Evolutionary conservation across 2,329 filamentous ascomycete genomes (phyloP).

Genomic region (Chalaropsis ovoidea): DNA sequence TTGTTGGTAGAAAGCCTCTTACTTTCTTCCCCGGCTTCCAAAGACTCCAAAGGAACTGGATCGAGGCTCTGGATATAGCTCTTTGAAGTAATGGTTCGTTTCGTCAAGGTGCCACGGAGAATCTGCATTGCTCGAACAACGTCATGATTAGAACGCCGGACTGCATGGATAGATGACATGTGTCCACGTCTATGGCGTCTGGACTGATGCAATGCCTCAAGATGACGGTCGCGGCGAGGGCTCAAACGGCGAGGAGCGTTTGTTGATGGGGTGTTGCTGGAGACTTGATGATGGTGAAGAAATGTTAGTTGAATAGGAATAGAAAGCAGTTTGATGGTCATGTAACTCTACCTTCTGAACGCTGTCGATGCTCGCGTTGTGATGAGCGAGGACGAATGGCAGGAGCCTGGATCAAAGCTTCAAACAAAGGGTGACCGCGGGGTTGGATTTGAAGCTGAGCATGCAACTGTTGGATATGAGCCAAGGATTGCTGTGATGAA

Average conservation of each 20-base stretch:
- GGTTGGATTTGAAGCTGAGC: not conserved
- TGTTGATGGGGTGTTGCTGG: not conserved
- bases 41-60: conserved; percentile 37
- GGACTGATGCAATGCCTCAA: not conserved
- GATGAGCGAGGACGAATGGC: not conserved
- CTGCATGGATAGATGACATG: not conserved
- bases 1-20: not conserved
- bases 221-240: conserved; percentile 23
- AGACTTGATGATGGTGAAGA: not conserved
- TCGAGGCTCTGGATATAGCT: conserved; percentile 40
- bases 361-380: conserved; percentile 1
- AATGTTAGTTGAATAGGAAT: not conserved
- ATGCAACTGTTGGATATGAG: not conserved
- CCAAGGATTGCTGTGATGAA: not conserved
- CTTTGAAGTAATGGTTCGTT: conserved; percentile 41
- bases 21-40: conserved; percentile 33
- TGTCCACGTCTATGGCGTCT: conserved; percentile 15
- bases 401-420: not conserved
- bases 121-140: conserved; percentile 32
- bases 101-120: conserved; percentile 37
- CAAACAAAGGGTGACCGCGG: not conserved
- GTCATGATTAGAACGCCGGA: conserved; percentile 14
- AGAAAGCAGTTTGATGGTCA: not conserved
- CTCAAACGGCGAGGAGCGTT: conserved; percentile 18
- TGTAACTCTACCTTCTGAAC: conserved; percentile 4